Evolutionary conservation across 2,329 filamentous ascomycete genomes (phyloP).

Genomic region (Pseudocercospora fijiensis): DNA sequence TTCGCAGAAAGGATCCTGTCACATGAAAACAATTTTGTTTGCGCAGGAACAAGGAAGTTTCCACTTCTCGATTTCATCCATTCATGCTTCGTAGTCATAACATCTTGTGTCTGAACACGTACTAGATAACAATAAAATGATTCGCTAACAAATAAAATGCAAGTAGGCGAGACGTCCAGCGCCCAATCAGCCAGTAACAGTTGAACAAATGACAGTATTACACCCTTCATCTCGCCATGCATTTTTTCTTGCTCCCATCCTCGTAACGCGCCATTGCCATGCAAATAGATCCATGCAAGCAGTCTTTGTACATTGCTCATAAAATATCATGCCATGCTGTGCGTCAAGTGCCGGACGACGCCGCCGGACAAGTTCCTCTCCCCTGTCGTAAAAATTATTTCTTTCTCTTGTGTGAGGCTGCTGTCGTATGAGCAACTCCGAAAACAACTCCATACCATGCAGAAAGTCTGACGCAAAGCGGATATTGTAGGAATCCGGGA

Average conservation of each 20-base stretch:
- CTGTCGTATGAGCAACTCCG: neutral
- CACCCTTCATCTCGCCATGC: neutral
- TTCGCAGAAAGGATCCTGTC: neutral
- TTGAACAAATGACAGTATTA: neutral
- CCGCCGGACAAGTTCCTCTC: neutral
- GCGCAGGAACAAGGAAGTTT: neutral
- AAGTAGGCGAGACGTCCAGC: conserved; percentile 3
- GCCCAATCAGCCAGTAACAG: neutral
- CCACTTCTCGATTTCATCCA: neutral
- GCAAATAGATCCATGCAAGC: neutral
- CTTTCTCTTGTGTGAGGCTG: neutral
- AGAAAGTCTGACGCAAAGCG: neutral
- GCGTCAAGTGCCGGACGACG: conserved; percentile 3
- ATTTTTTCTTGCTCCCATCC: neutral
- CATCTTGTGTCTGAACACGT: neutral
- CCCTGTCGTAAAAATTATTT: conserved; percentile 2
- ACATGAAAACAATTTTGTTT: neutral
- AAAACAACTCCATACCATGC: neutral
- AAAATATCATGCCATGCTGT: conserved; percentile 3
- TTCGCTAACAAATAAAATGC: neutral
- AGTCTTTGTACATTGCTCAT: neutral
- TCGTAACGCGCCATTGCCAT: conserved; percentile 2
- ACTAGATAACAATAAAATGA: neutral
- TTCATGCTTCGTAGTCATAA: conserved; percentile 4
- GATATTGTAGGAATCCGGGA: neutral